Base-by-base conservation (phyloP, 2,329 filamentous ascomycete genomes). In the Shiraia bambusicola region DNA sequence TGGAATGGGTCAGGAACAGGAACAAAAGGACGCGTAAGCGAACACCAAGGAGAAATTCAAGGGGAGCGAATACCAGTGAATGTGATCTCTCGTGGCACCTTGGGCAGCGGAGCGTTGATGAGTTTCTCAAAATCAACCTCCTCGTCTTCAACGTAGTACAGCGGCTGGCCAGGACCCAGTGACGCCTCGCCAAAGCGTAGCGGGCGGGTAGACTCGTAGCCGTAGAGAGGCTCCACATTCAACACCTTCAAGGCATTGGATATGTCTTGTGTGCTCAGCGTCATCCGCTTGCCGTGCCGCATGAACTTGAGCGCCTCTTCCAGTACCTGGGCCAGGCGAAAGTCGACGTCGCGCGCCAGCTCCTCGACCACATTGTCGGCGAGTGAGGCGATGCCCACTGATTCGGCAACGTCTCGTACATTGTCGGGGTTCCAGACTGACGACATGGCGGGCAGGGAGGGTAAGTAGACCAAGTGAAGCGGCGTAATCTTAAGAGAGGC, bases 81-180 rank as follows among this genome's bases (percentile, higher is more conserved):
- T 47, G 84, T 88, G 59, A 93, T 86, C 69, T 98, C 93, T 35
- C 92, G 80, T 25, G 93, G 93, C 22, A 98, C 91, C 69, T 94
- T 96, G 17, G 93, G 93, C 54, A 98, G 72, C 4, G 93, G 88
- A 52, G 90, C 90, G 72, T 98, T 98, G 67, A 98, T 96, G 54
- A 98, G 76, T 76, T 97, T 97, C 74, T 98, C 93, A 65, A 98
- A 97, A 70, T 98, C 93, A 40, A 97, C 86, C 74, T 98, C 93
- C 65, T 98, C 93, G 66, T 98, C 93, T 64, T 98, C 93, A 27
- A 98, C 87, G 67, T 98, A 98, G 71, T 92, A 98, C 15, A 98
- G 75, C 38, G 92, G 90, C 70, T 98, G 93, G 8, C 92, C 91
- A 11, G 91, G 90, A 0, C 93, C 93, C 47, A 98, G 75, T 43